Evolutionary conservation across 257 asterid species (phyloP).

Genomic region (Mentha longifolia): DNA sequence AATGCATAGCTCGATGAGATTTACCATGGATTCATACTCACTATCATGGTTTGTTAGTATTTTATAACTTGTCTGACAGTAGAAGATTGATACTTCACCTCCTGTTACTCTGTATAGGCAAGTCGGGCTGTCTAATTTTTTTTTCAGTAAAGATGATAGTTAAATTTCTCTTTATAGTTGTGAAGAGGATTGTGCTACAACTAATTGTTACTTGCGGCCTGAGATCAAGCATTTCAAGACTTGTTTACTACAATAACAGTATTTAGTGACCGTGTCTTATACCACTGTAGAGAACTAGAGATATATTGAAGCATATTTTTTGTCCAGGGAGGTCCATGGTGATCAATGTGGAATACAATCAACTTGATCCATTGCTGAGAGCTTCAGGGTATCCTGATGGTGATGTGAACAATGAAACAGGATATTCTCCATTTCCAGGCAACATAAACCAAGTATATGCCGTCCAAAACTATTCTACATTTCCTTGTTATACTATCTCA

Average conservation of each 20-base stretch:
- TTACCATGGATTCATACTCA: not conserved
- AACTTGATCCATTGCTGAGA: conserved; percentile 96
- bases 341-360: conserved; percentile 99
- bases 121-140: not conserved
- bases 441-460: conserved; percentile 89
- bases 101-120: not conserved
- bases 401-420: conserved; percentile 89
- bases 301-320: conserved; percentile 23
- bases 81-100: conserved; percentile 18
- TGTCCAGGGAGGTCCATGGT: conserved; percentile 93
- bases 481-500: conserved; percentile 26
- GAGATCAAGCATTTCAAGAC: conserved; percentile 5
- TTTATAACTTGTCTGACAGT: conserved; percentile 11
- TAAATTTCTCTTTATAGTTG: not conserved
- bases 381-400: conserved; percentile 94
- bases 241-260: conserved; percentile 21
- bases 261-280: conserved; percentile 12
- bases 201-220: not conserved
- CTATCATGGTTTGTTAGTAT: not conserved
- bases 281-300: conserved; percentile 12
- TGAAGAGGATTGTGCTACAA: conserved; percentile 7
- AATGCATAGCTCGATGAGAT: not conserved
- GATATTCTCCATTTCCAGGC: conserved; percentile 99
- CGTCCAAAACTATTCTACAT: conserved; percentile 23
- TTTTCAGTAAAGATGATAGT: not conserved